Percentiles rank a stretch among this genome's conserved stretches.
These are phyloP conservation scores for Penicillium bialowiezense DNA, from an alignment of 495 filamentous ascomycete species.

Conservation along the genomic window DNA sequence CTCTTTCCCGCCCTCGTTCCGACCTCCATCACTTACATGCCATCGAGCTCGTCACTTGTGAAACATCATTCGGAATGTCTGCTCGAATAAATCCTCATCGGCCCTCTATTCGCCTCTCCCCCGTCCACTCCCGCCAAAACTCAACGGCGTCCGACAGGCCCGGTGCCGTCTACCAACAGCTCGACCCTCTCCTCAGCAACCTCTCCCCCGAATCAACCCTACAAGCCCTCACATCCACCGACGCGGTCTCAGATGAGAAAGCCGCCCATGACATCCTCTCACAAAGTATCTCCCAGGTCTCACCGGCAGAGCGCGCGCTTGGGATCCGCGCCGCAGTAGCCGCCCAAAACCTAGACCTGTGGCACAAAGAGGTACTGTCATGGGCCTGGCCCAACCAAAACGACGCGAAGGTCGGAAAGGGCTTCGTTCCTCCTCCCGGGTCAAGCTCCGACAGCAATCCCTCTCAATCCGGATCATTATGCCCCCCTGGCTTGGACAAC, in stretches of 20 bases:
- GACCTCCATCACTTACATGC: constrained; percentile 22
- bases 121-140: constrained; percentile 23
- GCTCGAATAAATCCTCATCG: constrained; percentile 29
- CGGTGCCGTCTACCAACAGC: constrained; percentile 27
- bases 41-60: constrained; percentile 14
- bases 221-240: constrained; percentile 51
- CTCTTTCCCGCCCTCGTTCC: constrained; percentile 18
- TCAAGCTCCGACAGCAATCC: background rate
- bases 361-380: constrained; percentile 70
- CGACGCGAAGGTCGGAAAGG: constrained; percentile 40
- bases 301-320: constrained; percentile 64
- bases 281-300: constrained; percentile 63
- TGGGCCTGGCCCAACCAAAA: constrained; percentile 68
- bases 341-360: constrained; percentile 68
- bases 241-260: constrained; percentile 49
- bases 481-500: constrained; percentile 18
- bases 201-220: constrained; percentile 56
- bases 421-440: constrained; percentile 53
- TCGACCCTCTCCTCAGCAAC: constrained; percentile 53
- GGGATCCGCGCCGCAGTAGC: constrained; percentile 72
- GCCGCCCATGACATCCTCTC: constrained; percentile 53
- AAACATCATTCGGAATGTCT: constrained; percentile 35
- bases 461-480: background rate
- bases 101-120: constrained; percentile 29
- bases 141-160: constrained; percentile 28